Percentiles rank a stretch among this genome's conserved stretches.
phyloP scores from a whole-genome alignment of 192 early-diverging fungal species.

The Backusella mclennaniae region DNA sequence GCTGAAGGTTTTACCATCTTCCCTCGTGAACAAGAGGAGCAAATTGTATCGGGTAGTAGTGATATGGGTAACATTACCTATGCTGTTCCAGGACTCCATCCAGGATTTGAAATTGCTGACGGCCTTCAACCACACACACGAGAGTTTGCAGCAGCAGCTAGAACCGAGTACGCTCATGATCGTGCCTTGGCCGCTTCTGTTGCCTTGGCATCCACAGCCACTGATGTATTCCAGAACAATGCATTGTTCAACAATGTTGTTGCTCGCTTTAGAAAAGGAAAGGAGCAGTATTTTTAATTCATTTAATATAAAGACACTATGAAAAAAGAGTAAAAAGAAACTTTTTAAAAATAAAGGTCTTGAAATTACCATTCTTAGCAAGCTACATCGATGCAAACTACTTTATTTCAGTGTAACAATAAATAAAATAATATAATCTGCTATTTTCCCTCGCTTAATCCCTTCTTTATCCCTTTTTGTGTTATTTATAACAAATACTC shows the following conservation, averaged over 20 bases:
- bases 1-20: conserved; percentile 37
- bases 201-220: conserved; percentile 45
- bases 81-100: conserved; percentile 60
- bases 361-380: conserved; percentile 6
- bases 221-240: conserved; percentile 47
- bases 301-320: neutral
- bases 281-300: neutral
- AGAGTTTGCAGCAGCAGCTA: conserved; percentile 58
- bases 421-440: neutral
- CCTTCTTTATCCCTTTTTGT: neutral
- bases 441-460: conserved; percentile 6
- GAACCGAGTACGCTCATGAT: conserved; percentile 55
- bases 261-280: conserved; percentile 33
- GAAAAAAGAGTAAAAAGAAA: neutral
- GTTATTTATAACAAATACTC: neutral
- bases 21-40: conserved; percentile 34
- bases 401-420: conserved; percentile 1
- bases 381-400: neutral
- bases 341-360: neutral
- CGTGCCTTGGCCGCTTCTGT: conserved; percentile 51
- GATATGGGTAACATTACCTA: conserved; percentile 77
- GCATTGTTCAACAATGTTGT: conserved; percentile 41
- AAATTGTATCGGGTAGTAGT: conserved; percentile 48
- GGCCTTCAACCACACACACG: conserved; percentile 59
- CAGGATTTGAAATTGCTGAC: conserved; percentile 43